These are phyloP conservation scores for Arthrobotrys megalospora DNA, from an alignment of 2,329 filamentous ascomycete genomes.

Conservation along the genomic window DNA sequence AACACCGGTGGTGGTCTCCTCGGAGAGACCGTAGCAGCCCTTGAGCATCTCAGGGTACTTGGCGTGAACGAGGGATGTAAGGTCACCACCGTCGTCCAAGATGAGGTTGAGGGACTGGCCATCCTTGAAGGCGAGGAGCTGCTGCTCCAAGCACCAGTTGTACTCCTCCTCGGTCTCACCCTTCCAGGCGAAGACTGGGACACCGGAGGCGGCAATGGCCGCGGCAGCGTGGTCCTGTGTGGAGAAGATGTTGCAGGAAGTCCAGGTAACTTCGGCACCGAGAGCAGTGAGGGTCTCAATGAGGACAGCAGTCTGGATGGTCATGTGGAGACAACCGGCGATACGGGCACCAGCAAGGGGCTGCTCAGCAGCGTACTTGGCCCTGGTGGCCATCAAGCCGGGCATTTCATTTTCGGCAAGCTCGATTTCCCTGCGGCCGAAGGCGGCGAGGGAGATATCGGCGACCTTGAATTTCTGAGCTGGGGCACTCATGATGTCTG, in stretches of 20 bases:
- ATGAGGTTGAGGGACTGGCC: slow-evolving; percentile 97
- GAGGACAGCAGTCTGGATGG: slow-evolving; percentile 98
- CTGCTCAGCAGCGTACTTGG: slow-evolving; percentile 93
- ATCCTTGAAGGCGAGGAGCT: slow-evolving; percentile 96
- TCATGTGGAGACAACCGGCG: slow-evolving; percentile 99
- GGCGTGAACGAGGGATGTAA: slow-evolving; percentile 94
- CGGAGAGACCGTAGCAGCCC: slow-evolving; percentile 97
- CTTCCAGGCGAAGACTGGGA: slow-evolving; percentile 88
- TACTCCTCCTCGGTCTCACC: slow-evolving; percentile 99
- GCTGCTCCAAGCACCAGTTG: slow-evolving; percentile 99
- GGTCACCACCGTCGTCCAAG: slow-evolving; percentile 97
- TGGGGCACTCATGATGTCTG: slow-evolving; percentile 78
- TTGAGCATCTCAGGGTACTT: slow-evolving; percentile 99
- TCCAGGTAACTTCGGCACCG: slow-evolving; percentile 98
- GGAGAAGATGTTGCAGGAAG: slow-evolving; percentile 99
- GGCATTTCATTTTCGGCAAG: slow-evolving; percentile 80
- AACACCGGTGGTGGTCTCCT: slow-evolving; percentile 99
- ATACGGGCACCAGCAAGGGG: slow-evolving; percentile 80
- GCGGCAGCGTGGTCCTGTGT: slow-evolving; percentile 98
- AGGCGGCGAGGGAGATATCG: slow-evolving; percentile 96
- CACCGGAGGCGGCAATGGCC: slow-evolving; percentile 92
- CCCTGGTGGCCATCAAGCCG: slow-evolving; percentile 94
- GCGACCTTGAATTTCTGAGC: slow-evolving; percentile 98
- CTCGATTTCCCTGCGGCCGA: slow-evolving; percentile 99
- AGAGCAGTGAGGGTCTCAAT: slow-evolving; percentile 96